Base-by-base conservation (phyloP, 768 basidiomycete species). In the Botryobasidium botryosum region DNA sequence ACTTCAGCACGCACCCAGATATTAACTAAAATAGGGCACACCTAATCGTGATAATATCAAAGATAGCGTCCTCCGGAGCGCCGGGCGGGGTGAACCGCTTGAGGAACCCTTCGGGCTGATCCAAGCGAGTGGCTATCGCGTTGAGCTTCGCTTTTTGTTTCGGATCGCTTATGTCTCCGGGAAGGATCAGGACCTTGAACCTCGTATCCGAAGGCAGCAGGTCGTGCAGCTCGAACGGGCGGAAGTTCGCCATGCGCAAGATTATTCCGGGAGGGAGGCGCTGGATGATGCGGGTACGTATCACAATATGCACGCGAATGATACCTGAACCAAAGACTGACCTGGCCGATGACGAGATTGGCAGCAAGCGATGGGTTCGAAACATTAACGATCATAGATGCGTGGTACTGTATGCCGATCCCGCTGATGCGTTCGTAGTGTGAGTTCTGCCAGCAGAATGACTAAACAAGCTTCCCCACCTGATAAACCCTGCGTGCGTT, bases 171-270 rank as follows among this genome's bases (percentile, higher is more conserved):
- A 62, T 56, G 49, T 72, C 63, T 3, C 75, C 75, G 0, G 64
- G 57, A 49, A 77, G 76, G 17, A 74, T 52, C n/a, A 78, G 55
- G 8, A 77, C 40, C 48, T 74, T 71, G 64, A 75, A 75, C 5
- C 68, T 64, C 1, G 63, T 62, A 51, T 76, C 70, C 3, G 71
- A 61, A 0, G 66, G 66, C 6, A 74, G 50, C 10, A 73, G 54
- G 43, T 75, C 69, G 44, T 75, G 75, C 13, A 78, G 57, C 46
- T 77, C 68, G 35, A 63, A 59, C 1, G 69, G 69, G 4, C 67
- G 63, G 1, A 57, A 59, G 47, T 77, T 74, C 3, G 70, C 70
- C 5, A 67, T 68, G 17, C 70, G 63, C 20, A 74, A 52, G 23
- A 77, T 57, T 6, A 62, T 53, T 35, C 69, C 68, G 4, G 73